Evolutionary conservation across 2,329 filamentous ascomycete genomes (phyloP).

Genomic region (Drechslera avenae): DNA sequence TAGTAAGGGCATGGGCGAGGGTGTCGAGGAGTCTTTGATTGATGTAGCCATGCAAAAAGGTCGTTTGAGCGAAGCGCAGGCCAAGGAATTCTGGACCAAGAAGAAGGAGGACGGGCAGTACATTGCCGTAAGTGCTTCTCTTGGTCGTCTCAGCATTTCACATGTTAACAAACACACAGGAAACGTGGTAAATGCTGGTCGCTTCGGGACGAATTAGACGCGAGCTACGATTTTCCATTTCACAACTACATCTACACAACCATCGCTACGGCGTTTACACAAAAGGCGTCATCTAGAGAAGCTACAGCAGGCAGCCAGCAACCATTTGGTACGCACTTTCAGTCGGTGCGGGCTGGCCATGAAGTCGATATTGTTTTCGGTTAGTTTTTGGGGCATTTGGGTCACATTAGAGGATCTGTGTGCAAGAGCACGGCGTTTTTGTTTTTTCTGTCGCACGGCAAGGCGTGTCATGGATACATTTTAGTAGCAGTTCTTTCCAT

Average conservation of each 20-base stretch:
- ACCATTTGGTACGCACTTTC: neutral
- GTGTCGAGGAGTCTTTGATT: slow-evolving; percentile 84
- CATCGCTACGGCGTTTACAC: slow-evolving; percentile 17
- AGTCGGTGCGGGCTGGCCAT: neutral
- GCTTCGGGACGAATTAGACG: neutral
- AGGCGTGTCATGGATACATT: neutral
- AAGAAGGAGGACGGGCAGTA: slow-evolving; percentile 95
- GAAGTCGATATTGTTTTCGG: neutral
- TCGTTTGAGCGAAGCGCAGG: slow-evolving; percentile 80
- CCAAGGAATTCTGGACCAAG: slow-evolving; percentile 83
- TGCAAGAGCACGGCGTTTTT: slow-evolving; percentile 17
- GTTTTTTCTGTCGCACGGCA: neutral
- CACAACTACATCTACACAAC: slow-evolving; percentile 4
- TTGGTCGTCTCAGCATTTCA: neutral
- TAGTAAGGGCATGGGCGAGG: slow-evolving; percentile 96
- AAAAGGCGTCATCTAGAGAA: slow-evolving; percentile 13
- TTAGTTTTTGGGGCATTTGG: slow-evolving; percentile 3
- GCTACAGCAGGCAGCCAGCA: slow-evolving; percentile 1
- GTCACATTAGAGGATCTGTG: slow-evolving; percentile 10
- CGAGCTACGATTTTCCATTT: slow-evolving; percentile 1
- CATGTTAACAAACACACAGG: slow-evolving; percentile 3
- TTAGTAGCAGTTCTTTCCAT: neutral
- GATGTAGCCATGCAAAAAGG: slow-evolving; percentile 94
- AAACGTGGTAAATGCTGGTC: slow-evolving; percentile 7
- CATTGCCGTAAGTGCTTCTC: slow-evolving; percentile 69